Percentiles rank a stretch among this genome's conserved stretches.
phyloP scores from a whole-genome alignment of 1,139 yeast species.

The Nakaseomyces bracarensis region DNA sequence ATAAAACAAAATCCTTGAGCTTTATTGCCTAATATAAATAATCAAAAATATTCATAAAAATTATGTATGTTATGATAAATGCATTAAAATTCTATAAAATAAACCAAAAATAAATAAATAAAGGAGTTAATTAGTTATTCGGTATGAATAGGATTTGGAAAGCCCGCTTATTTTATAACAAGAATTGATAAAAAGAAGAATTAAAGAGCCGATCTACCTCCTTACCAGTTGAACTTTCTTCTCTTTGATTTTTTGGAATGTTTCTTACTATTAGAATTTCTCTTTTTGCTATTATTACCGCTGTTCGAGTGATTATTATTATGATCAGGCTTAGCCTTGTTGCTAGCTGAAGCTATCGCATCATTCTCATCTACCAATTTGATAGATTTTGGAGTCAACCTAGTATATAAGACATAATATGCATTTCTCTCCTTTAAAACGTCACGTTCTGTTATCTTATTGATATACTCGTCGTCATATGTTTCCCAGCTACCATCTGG shows the following conservation, averaged over 20 bases:
- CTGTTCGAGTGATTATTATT: neutral
- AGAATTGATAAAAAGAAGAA: neutral
- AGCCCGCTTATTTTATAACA: too few relatives aligned
- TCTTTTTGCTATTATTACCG: conserved; percentile 8
- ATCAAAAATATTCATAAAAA: too few relatives aligned
- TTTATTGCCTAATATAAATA: too few relatives aligned
- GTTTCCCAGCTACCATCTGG: conserved; percentile 90
- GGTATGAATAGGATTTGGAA: too few relatives aligned
- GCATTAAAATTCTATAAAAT: too few relatives aligned
- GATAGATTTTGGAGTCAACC: conserved; percentile 46
- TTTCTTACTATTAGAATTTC: conserved; percentile 12
- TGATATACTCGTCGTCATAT: conserved; percentile 86
- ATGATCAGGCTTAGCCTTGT: neutral
- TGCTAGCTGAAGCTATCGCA: neutral
- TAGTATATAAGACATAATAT: conserved; percentile 76
- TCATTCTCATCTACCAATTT: too few relatives aligned
- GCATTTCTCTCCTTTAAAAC: conserved; percentile 83
- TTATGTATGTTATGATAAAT: too few relatives aligned
- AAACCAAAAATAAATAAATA: too few relatives aligned
- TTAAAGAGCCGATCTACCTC: neutral
- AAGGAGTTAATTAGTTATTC: too few relatives aligned
- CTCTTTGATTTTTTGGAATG: conserved; percentile 25
- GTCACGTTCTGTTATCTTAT: conserved; percentile 59
- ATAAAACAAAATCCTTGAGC: too few relatives aligned
- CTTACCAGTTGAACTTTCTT: conserved; percentile 17